Conservation (phyloP, 2,329 filamentous ascomycete species). For the Proliferodiscus dingleyae region DNA sequence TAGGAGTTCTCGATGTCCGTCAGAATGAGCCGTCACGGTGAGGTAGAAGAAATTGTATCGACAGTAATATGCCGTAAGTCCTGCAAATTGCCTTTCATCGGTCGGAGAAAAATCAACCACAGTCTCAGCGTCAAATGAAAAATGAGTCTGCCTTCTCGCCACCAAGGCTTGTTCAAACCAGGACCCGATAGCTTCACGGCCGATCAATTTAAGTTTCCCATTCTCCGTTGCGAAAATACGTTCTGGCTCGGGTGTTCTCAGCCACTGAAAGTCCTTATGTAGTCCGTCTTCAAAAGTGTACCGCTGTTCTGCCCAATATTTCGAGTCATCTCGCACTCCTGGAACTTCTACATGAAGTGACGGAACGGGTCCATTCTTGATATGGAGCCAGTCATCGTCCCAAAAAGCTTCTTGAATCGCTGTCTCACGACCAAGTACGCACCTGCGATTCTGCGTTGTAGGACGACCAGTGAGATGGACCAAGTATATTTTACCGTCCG, state of each 20-base stretch:
- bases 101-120: slow-evolving; percentile 47
- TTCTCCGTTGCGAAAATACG: slow-evolving; percentile 43
- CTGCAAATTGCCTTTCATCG: slow-evolving; percentile 58
- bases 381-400: slow-evolving; percentile 59
- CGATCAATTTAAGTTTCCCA: slow-evolving; percentile 42
- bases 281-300: slow-evolving; percentile 45
- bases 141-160: slow-evolving; percentile 51
- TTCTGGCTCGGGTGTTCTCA: slow-evolving; percentile 50
- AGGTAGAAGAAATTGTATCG: slow-evolving; percentile 63
- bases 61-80: slow-evolving; percentile 57
- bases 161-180: slow-evolving; percentile 57
- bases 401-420: slow-evolving; percentile 56
- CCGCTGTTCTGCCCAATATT: slow-evolving; percentile 45
- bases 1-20: slow-evolving; percentile 53
- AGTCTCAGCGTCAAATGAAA: slow-evolving; percentile 57
- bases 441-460: slow-evolving; percentile 46
- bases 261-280: slow-evolving; percentile 52
- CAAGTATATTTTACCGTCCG: slow-evolving; percentile 48
- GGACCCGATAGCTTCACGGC: slow-evolving; percentile 49
- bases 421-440: slow-evolving; percentile 51
- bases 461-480: slow-evolving; percentile 51
- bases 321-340: slow-evolving; percentile 40
- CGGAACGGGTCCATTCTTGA: slow-evolving; percentile 53
- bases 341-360: slow-evolving; percentile 49
- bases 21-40: slow-evolving; percentile 50